Base-by-base conservation (phyloP, 2,329 filamentous ascomycete species). In the Sporothrix luriei region DNA sequence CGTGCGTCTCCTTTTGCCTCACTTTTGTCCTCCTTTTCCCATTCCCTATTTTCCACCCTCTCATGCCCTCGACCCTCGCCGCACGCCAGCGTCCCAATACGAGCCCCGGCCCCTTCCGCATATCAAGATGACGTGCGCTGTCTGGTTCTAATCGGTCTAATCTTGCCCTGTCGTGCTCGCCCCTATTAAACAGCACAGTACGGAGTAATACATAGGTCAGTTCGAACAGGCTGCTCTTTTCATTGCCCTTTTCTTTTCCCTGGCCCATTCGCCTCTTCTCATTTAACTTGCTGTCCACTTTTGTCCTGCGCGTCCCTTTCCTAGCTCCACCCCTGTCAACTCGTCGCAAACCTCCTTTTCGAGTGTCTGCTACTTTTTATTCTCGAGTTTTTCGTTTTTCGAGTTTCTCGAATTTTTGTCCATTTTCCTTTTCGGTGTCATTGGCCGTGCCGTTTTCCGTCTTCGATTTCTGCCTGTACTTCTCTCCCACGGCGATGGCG, bases 61-160 rank as follows among this genome's bases (percentile, higher is more conserved):
- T 14, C 9, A 49, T 21, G 1, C n/a, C 61, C n/a, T 29, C 29
- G 55, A 43, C n/a, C 33, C 19, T 40, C 69, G 68, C 57, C 21
- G 6, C n/a, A 40, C 29, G n/a, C 29, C 19, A n/a, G 48, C 10
- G 14, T 48, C 13, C 43, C 40, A 26, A 55, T 38, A 19, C 49
- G 51, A 67, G 40, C 69, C 43, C 43, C 57, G 57, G 57, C 54
- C 38, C 29, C 11, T 9, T 57, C 29, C 7, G n/a, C 49, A 26
- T 29, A 21, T 46, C 68, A 70, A 52, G 48, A 71, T 73, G 72
- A 70, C 70, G 61, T 69, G 71, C 68, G 71, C 70, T 61, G 66
- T 66, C 24, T 70, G 57, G 49, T 19, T 62, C 38, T 26, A 61
- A 61, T 43, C 55, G n/a, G n/a, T n/a, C n/a, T 61, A 46, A 62